Percentiles rank a stretch among this genome's conserved stretches.
Conservation (phyloP, 2,329 filamentous ascomycete genomes). For the Thielaviopsis euricoi region DNA sequence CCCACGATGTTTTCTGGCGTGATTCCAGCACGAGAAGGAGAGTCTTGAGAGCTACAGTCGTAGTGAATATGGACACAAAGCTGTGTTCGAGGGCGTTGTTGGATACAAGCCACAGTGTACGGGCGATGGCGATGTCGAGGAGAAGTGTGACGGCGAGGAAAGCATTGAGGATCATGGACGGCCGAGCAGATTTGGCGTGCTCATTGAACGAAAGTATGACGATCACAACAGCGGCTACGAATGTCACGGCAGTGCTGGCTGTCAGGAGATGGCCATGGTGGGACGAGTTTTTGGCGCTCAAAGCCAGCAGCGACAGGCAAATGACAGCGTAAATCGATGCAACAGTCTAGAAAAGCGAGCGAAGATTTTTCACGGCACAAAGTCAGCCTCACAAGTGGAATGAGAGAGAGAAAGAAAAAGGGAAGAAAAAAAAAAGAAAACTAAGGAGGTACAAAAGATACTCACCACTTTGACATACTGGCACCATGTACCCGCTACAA, state of each 20-base stretch:
- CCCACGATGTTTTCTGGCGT: slow-evolving; percentile 22
- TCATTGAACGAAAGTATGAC: slow-evolving; percentile 20
- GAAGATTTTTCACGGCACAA: neutral
- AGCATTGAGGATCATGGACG: slow-evolving; percentile 26
- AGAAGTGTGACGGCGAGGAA: slow-evolving; percentile 27
- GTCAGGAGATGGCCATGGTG: slow-evolving; percentile 15
- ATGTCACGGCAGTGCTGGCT: slow-evolving; percentile 17
- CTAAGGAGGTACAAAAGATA: slow-evolving; percentile 6
- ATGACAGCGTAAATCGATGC: slow-evolving; percentile 17
- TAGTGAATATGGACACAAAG: slow-evolving; percentile 21
- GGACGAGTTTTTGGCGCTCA: slow-evolving; percentile 14
- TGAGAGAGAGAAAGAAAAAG: neutral
- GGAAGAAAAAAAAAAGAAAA: too few relatives aligned
- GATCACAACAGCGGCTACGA: slow-evolving; percentile 18
- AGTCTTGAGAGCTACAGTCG: slow-evolving; percentile 21
- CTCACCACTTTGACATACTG: slow-evolving; percentile 19
- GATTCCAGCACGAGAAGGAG: slow-evolving; percentile 24
- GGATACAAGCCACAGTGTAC: slow-evolving; percentile 26
- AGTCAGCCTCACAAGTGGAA: neutral
- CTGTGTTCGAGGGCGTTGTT: slow-evolving; percentile 10
- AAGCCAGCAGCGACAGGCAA: slow-evolving; percentile 19
- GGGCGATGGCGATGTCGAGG: slow-evolving; percentile 25
- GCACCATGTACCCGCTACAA: slow-evolving; percentile 22
- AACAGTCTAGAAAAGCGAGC: slow-evolving; percentile 13
- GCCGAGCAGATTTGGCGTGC: slow-evolving; percentile 22